Evolutionary conservation across 1,139 yeast genomes (phyloP), one percentile per base, ranked within the genome.

Genomic region (Lodderomyces margitis): DNA sequence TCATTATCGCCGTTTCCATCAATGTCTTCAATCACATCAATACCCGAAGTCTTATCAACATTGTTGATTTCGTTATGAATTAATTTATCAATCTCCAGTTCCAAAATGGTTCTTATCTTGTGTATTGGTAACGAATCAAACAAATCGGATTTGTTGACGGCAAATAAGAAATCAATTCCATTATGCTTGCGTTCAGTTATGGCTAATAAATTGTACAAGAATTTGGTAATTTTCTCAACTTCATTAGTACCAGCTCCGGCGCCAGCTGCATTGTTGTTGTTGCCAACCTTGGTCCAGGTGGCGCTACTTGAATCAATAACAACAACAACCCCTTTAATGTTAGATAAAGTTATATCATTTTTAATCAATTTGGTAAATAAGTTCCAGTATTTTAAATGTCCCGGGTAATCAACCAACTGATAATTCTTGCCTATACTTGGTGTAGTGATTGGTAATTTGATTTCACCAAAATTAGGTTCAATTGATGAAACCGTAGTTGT

Each of bases 91-190:
- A 91, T 75, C 57, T 87, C 95, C 5, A 58, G 47, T 55, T 86
- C 92, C 43, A 91, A 61, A 34, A 80, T 59, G 19, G 67, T 66
- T 51, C 69, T 74, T 41, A 91, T 74, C 54, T 83, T 81, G 41
- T 63, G 57, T 7, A 81, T 71, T 15, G 94, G 92, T 49, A 87
- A 76, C 14, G 95, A 79, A 51, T 87, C 87, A 65, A 92, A 92
- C 38, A 83, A 75, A 55, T 92, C 98, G 36, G 75, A 75, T 58
- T 89, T 89, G 65, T 91, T 92, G 46, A 91, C 80, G 21, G 91
- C 94, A 51, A 91, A 66, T 44, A 87, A 66, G 40, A 83, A 68
- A 57, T 86, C 92, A 14, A 84, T 72, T 2, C 94, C 94, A 48
- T 68, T 75, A 15, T 81, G 79, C 43, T 71, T 65, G 38, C 70